These are phyloP conservation scores for Cercospora janseana DNA, from an alignment of 2,329 filamentous ascomycete species.

Conservation along the genomic window DNA sequence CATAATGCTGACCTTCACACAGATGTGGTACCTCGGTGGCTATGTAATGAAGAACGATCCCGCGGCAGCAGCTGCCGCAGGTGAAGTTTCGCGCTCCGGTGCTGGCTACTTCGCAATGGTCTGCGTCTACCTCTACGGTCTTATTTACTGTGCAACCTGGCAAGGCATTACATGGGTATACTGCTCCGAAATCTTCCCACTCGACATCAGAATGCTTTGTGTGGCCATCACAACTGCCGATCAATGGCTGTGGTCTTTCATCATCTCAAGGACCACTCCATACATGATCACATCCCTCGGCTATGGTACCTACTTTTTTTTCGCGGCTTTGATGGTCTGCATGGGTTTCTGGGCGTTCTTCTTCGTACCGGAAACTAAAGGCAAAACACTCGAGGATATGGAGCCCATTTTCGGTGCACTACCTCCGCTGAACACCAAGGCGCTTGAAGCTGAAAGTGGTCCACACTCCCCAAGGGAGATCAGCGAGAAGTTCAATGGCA, in stretches of 20 bases:
- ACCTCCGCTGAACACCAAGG: constrained; percentile 14
- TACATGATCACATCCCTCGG: constrained; percentile 37
- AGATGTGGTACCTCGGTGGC: constrained; percentile 52
- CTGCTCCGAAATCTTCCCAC: constrained; percentile 51
- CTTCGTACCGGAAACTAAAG: constrained; percentile 70
- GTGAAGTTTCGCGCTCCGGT: constrained; percentile 45
- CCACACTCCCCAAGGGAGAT: constrained; percentile 3
- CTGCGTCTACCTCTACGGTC: constrained; percentile 55
- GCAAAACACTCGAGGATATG: constrained; percentile 36
- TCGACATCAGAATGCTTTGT: constrained; percentile 44
- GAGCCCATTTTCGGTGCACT: constrained; percentile 23
- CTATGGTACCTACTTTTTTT: constrained; percentile 44
- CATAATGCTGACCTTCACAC: too few relatives aligned
- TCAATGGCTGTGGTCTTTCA: constrained; percentile 43
- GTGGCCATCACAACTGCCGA: constrained; percentile 42
- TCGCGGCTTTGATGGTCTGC: constrained; percentile 35
- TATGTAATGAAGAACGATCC: constrained; percentile 56
- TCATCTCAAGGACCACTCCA: constrained; percentile 42
- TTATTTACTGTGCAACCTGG: constrained; percentile 52
- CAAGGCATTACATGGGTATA: constrained; percentile 41
- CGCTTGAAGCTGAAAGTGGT: constrained; percentile 14
- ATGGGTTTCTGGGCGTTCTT: constrained; percentile 64
- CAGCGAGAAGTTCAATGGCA: constrained; percentile 17
- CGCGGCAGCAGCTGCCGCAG: constrained; percentile 46
- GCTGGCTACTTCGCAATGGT: constrained; percentile 56